Evolutionary conservation across 495 filamentous ascomycete genomes (phyloP).

Genomic region (Viridothelium virens): DNA sequence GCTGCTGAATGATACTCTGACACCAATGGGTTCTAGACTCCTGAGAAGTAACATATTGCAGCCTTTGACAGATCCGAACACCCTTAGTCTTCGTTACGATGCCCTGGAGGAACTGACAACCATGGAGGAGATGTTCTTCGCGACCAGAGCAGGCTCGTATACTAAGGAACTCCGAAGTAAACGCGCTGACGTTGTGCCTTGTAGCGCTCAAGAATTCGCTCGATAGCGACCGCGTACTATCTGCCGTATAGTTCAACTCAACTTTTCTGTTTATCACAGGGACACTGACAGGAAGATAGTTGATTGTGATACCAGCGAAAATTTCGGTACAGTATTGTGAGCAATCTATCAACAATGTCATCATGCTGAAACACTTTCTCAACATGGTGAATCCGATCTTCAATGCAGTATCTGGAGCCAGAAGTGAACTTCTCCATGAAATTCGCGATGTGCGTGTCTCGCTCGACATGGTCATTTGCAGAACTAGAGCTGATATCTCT

Average conservation of each 20-base stretch:
- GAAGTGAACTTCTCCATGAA: conserved; percentile 55
- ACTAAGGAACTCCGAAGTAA: neutral
- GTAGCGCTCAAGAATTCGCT: conserved; percentile 63
- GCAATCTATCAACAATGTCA: conserved; percentile 76
- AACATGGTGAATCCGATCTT: conserved; percentile 58
- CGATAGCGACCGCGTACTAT: conserved; percentile 62
- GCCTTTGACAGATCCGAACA: conserved; percentile 65
- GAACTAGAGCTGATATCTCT: conserved; percentile 7
- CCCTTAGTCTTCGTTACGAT: conserved; percentile 61
- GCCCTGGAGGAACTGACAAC: conserved; percentile 75
- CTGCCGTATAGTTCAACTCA: conserved; percentile 34
- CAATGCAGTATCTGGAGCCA: conserved; percentile 57
- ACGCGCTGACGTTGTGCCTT: conserved; percentile 15
- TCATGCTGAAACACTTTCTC: conserved; percentile 78
- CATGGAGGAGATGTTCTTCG: conserved; percentile 81
- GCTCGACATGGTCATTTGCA: neutral
- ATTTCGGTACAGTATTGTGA: conserved; percentile 59
- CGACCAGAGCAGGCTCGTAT: conserved; percentile 54
- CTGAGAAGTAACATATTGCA: conserved; percentile 79
- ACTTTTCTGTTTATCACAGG: conserved; percentile 21
- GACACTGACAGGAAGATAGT: conserved; percentile 36
- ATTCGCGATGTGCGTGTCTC: conserved; percentile 49
- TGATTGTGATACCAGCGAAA: conserved; percentile 60
- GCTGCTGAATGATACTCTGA: conserved; percentile 73
- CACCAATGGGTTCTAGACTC: conserved; percentile 78